These are phyloP conservation scores for Musa schizocarpa DNA, from an alignment of 176 grass and related monocot genomes.

Conservation along the genomic window DNA sequence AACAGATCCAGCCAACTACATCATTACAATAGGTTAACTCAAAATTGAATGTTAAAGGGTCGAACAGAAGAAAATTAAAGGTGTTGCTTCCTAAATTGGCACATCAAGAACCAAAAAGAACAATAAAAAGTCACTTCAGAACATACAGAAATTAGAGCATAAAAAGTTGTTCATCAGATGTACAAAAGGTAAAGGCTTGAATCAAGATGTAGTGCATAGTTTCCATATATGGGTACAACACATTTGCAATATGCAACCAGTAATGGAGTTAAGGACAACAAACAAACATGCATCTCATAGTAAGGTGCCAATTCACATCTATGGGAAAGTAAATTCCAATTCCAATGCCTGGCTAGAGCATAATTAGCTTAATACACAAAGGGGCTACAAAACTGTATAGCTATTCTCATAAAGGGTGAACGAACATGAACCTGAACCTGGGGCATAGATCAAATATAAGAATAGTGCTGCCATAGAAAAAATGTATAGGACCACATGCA, in stretches of 20 bases:
- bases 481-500: too few relatives aligned
- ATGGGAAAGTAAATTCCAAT: neutral
- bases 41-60: constrained; percentile 16
- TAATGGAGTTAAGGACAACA: neutral
- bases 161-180: neutral
- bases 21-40: constrained; percentile 22
- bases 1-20: constrained; percentile 85
- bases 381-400: neutral
- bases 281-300: neutral
- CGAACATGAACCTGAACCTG: neutral
- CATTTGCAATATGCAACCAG: neutral
- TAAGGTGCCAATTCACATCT: neutral
- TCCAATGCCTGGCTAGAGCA: neutral
- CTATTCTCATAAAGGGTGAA: neutral
- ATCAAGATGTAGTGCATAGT: neutral
- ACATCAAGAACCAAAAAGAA: neutral
- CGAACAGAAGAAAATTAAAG: constrained; percentile 17
- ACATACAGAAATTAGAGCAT: neutral
- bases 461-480: too few relatives aligned
- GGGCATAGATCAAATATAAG: neutral
- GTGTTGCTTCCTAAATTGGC: neutral
- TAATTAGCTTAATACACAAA: neutral
- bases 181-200: neutral
- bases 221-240: neutral
- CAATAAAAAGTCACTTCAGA: neutral